Conservation (phyloP, 2,329 filamentous ascomycete species). For the Aciculosporium take region DNA sequence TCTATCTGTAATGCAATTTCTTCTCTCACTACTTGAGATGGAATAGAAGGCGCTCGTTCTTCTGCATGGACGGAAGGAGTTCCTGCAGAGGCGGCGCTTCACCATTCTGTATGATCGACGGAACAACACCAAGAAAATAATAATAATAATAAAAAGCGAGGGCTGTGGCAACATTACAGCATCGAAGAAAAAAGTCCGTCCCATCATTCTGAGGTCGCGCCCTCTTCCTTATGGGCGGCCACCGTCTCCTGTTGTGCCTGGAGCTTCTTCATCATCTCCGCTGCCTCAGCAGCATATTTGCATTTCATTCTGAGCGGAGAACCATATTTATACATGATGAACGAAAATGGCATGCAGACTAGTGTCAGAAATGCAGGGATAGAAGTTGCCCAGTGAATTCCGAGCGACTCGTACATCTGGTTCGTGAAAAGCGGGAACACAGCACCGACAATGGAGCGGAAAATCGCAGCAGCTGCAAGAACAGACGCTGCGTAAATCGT, state of each 20-base stretch:
- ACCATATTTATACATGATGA: conserved; percentile 64
- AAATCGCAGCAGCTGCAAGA: conserved; percentile 56
- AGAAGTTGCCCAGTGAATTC: conserved; percentile 62
- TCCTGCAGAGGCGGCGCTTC: too few relatives aligned
- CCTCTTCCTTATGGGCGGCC: conserved; percentile 18
- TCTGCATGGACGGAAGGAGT: too few relatives aligned
- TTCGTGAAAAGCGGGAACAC: conserved; percentile 61
- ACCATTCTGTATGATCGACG: too few relatives aligned
- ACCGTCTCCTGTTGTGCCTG: conserved; percentile 16
- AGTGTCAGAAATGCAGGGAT: conserved; percentile 62
- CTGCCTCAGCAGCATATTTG: conserved; percentile 55
- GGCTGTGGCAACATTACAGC: too few relatives aligned
- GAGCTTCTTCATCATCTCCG: conserved; percentile 39
- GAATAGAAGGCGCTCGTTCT: too few relatives aligned
- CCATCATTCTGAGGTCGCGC: too few relatives aligned
- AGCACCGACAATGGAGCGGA: conserved; percentile 58
- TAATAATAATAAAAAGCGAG: too few relatives aligned
- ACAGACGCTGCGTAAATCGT: conserved; percentile 66
- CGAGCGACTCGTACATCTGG: conserved; percentile 41
- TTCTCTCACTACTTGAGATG: too few relatives aligned
- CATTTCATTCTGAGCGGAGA: conserved; percentile 46
- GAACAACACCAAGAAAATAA: too few relatives aligned
- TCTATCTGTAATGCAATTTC: too few relatives aligned
- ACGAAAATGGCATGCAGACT: conserved; percentile 58
- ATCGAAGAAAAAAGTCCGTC: too few relatives aligned